Base-by-base conservation (phyloP, 2,329 filamentous ascomycete genomes). In the Aureobasidium sp. region DNA sequence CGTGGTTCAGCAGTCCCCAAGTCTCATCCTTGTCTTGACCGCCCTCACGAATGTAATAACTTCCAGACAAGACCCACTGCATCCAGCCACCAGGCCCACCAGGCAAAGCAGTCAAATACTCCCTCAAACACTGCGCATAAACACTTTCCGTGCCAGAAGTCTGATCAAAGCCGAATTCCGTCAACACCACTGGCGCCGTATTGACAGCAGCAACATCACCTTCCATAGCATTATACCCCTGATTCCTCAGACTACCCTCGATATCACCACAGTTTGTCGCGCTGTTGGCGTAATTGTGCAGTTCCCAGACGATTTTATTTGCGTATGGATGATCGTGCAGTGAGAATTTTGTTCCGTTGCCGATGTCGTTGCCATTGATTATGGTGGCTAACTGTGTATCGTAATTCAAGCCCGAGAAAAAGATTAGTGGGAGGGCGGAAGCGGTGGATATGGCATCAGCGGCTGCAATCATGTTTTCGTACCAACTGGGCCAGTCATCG, bases 211-310 rank as follows among this genome's bases (percentile, higher is more conserved):
- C 64, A 15, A 37, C 14, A 12, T 75, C 73, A 5, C 70, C 68
- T 64, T 78, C 74, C 71, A 82, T 75, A 1, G 82, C 81, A 66
- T 80, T 75, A 74, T 84, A 86, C 0, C 83, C 84, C 63, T 78
- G 76, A 58, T 74, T 75, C 70, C 79, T 77, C 6, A 85, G 72
- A 20, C 78, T 78, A 55, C 73, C 70, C 64, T 76, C 71, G 14
- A 85, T 75, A 9, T 72, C 73, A 9, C 70, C 68, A 70, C 84
- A 86, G 67, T 74, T 78, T 0, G 70, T 75, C 3, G 78, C 77
- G n/a, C 70, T 68, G 65, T 77, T 83, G 64, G 83, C 75, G 70
- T 86, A 86, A 72, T 84, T 85, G 76, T 86, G 84, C 11, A 86
- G 74, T 70, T 86, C 84, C 2, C 85, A 76, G 8, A 84, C 82